Evolutionary conservation across 1,284 basidiomycete genomes (phyloP).

Genomic region (Puccinia horiana): DNA sequence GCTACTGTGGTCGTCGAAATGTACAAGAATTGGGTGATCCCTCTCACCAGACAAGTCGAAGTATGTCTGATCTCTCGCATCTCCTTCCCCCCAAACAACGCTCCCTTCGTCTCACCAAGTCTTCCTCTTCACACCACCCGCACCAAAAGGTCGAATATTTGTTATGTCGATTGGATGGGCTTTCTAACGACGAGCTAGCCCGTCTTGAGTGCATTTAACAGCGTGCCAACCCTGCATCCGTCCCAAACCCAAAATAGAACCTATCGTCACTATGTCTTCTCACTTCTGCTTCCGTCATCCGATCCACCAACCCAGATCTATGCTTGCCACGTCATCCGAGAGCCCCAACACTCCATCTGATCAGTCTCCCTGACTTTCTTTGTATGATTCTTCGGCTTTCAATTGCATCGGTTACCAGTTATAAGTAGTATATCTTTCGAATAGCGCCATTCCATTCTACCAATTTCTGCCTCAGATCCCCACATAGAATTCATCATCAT

Average conservation of each 20-base stretch:
- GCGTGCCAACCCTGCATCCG: background rate
- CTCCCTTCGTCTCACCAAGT: background rate
- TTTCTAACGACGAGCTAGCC: slow-evolving; percentile 77
- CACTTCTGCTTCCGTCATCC: too few relatives aligned
- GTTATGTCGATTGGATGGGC: slow-evolving; percentile 75
- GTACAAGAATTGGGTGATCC: slow-evolving; percentile 93
- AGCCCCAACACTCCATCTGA: too few relatives aligned
- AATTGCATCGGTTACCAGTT: too few relatives aligned
- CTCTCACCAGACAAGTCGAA: slow-evolving; percentile 96
- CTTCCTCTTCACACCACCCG: background rate
- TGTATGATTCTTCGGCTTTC: too few relatives aligned
- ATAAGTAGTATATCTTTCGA: too few relatives aligned
- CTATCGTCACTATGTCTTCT: too few relatives aligned
- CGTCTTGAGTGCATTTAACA: slow-evolving; percentile 61
- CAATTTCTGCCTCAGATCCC: too few relatives aligned
- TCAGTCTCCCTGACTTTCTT: too few relatives aligned
- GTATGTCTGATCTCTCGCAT: slow-evolving; percentile 63
- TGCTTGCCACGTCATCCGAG: too few relatives aligned
- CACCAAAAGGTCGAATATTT: slow-evolving; percentile 80
- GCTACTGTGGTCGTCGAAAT: slow-evolving; percentile 87
- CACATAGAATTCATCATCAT: too few relatives aligned
- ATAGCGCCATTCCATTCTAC: too few relatives aligned
- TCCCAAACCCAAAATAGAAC: background rate
- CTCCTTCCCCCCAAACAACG: background rate
- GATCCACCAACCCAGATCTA: too few relatives aligned